Conservation (phyloP, 768 basidiomycete species). For the Suillus decipiens region DNA sequence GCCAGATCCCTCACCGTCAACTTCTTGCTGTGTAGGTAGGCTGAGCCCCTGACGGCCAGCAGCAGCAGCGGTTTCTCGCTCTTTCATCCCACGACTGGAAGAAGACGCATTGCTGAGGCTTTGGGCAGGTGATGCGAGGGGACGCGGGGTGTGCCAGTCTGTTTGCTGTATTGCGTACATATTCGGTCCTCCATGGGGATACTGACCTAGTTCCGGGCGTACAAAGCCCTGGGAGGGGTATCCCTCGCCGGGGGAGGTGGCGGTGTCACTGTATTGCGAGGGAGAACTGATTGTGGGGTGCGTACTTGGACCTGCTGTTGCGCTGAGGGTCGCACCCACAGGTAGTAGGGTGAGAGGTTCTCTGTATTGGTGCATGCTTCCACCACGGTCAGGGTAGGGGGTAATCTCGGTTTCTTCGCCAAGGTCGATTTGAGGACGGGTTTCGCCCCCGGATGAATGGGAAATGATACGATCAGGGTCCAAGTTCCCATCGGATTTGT, state of each 20-base stretch:
- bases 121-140: slow-evolving; percentile 21
- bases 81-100: not conserved
- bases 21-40: not conserved
- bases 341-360: too few relatives aligned
- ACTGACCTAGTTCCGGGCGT: not conserved
- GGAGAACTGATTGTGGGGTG: slow-evolving; percentile 11
- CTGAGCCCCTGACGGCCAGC: not conserved
- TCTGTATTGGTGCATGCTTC: slow-evolving; percentile 29
- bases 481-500: slow-evolving; percentile 51
- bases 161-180: slow-evolving; percentile 17
- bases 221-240: slow-evolving; percentile 12
- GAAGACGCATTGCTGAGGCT: not conserved
- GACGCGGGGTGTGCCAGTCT: slow-evolving; percentile 24
- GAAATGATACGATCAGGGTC: slow-evolving; percentile 45
- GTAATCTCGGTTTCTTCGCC: slow-evolving; percentile 30
- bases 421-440: slow-evolving; percentile 28
- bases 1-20: not conserved
- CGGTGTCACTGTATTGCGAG: slow-evolving; percentile 9
- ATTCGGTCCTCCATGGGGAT: not conserved
- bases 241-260: slow-evolving; percentile 11
- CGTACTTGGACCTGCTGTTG: not conserved
- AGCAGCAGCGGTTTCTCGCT: not conserved
- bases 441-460: slow-evolving; percentile 26
- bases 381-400: slow-evolving; percentile 19
- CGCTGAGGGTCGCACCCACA: not conserved